Evolutionary conservation across 352 stramenopile species (phyloP), one percentile per base, ranked within the genome.

Genomic region (Pythium pectinolyticum): DNA sequence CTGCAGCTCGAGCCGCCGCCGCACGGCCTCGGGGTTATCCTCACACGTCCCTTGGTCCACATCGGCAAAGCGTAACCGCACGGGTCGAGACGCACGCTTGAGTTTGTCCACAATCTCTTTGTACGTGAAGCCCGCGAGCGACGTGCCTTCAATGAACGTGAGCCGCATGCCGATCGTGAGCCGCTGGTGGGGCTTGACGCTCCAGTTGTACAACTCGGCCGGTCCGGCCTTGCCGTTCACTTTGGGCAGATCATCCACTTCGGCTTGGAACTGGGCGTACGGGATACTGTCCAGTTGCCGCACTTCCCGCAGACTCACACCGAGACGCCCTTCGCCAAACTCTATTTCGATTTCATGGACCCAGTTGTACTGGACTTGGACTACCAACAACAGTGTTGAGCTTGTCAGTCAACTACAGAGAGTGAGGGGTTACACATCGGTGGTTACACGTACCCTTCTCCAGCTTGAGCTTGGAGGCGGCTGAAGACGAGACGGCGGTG

Each of bases 201-300:
- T 94, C 86, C 86, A 95, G 62, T 95, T 95, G 70, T 95, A 89
- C 9, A 95, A 78, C 71, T 95, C 86, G 17, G 86, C 86, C 1
- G 86, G 82, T 0, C 86, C 86, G 2, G 86, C 80, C 61, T 95
- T 94, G 66, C 84, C 84, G 48, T 86, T 91, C 17, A 93, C 82
- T 75, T 95, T 95, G 53, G 86, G 84, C 31, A 95, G 66, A 49
- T 94, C 86, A 61, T 95, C 86, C 19, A 95, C 85, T 63, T 95
- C 86, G n/a, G 86, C 86, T 56, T 95, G 86, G 66, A 95, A 93
- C 72, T 92, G 79, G 61, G 81, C 64, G 70, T 92, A 93, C 71
- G 86, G 70, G 31, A 90, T 90, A 28, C 73, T 85, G 46, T 90
- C 82, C 66, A 88, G 74, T 52, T 92, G 82, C 64, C 81, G 70